Evolutionary conservation across 257 asterid genomes (phyloP), one percentile per base, ranked within the genome.

Genomic region (Solanum rostratum): DNA sequence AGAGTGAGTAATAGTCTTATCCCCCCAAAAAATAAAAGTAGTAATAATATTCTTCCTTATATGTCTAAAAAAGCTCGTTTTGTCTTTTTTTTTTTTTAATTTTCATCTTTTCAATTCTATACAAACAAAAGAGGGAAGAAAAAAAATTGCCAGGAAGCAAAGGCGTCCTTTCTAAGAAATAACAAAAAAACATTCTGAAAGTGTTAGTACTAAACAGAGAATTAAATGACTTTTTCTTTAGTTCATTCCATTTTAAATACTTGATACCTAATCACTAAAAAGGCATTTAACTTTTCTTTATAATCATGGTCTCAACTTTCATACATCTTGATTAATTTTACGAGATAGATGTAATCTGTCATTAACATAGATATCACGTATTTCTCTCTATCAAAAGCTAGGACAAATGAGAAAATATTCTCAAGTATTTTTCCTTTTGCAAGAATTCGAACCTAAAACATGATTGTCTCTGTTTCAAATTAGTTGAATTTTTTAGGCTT

Each of bases 341-440:
- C 0, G 13, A n/a, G 14, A 57, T 1, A 57, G 3, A 33, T 7
- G 24, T 55, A 8, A 19, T 0, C 24, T 55, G 5, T 19, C 0
- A 19, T 55, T 13, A 55, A 3, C 3, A 19, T 0, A 7, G 5
- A 3, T 8, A 19, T 0, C 27, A 19, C 19, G 11, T 55, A 19
- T 5, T 2, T 18, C 19, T 19, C 27, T 55, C 27, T 0, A 19
- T 9, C 2, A 20, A 20, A 55, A n/a, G 1, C 15, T n/a, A 57
- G 0, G 0, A n/a, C 29, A 10, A 57, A 1, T n/a, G 15, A 57
- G 15, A 20, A n/a, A 13, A 57, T 9, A 57, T 57, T 0, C 3
- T 6, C 3, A 20, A 1, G 1, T 10, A 8, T 57, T 1, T 10
- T 57, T 57, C 10, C 3, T 6, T 57, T 5, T 2, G 0, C 7